Percentiles rank a stretch among this genome's conserved stretches.
Evolutionary conservation across 2,329 filamentous ascomycete species (phyloP).

Genomic region (Dactylonectria estremocensis): DNA sequence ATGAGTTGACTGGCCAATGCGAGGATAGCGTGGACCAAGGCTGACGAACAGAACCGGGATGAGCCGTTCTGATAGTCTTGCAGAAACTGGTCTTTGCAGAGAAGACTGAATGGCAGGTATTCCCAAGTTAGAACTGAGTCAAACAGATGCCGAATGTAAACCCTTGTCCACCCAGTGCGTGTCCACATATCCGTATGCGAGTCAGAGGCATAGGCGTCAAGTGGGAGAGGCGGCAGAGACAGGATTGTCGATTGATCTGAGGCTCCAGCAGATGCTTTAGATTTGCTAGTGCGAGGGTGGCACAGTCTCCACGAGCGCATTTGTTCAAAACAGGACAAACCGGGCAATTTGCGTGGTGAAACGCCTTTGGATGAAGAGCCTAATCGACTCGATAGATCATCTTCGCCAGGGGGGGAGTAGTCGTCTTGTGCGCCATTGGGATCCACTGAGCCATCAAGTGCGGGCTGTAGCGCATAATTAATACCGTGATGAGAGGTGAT

Average conservation of each 20-base stretch:
- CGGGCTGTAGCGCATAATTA: background rate
- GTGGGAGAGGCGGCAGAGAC: background rate
- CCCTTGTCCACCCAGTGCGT: conserved; percentile 21
- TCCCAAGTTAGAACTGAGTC: too few species aligned
- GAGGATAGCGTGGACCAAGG: background rate
- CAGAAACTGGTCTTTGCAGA: too few species aligned
- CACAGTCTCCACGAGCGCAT: background rate
- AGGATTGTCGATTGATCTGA: background rate
- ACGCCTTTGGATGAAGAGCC: background rate
- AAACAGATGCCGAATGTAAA: conserved; percentile 19
- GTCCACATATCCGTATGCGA: conserved; percentile 1
- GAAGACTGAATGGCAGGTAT: too few species aligned
- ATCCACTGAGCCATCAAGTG: too few species aligned
- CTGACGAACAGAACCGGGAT: background rate
- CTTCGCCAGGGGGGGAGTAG: background rate
- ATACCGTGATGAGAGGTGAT: background rate
- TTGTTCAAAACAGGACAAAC: background rate
- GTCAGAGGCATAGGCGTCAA: too few species aligned
- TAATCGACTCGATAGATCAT: background rate
- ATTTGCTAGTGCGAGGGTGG: background rate
- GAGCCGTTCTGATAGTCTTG: conserved; percentile 3
- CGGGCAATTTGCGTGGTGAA: background rate
- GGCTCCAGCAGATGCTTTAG: background rate
- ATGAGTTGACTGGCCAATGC: too few species aligned
- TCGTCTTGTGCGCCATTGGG: background rate